Evolutionary conservation across 2,329 filamentous ascomycete genomes (phyloP).

Genomic region (Tolypocladium endophyticum): DNA sequence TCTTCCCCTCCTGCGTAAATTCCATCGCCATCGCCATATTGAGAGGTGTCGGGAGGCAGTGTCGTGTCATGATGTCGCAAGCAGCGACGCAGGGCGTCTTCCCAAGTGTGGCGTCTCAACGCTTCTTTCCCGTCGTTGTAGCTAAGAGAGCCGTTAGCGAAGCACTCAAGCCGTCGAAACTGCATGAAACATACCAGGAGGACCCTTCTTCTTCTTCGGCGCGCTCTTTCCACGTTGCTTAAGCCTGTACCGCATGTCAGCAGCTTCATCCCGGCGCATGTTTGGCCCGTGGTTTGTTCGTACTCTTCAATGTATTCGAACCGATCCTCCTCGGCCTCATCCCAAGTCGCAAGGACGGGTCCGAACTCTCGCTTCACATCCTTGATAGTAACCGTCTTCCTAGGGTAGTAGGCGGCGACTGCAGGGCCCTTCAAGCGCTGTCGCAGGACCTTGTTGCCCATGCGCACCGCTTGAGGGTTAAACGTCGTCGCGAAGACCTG

Average conservation of each 20-base stretch:
- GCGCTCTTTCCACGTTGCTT: constrained; percentile 77
- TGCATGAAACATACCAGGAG: constrained; percentile 20
- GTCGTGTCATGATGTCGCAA: neutral
- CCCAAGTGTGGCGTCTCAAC: constrained; percentile 9
- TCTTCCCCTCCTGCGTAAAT: neutral
- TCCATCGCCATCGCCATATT: neutral
- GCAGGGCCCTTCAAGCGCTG: constrained; percentile 78
- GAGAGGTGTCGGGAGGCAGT: neutral
- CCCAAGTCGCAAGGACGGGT: constrained; percentile 55
- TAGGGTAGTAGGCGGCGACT: constrained; percentile 81
- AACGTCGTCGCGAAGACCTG: constrained; percentile 83
- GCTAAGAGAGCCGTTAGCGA: constrained; percentile 9
- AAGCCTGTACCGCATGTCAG: constrained; percentile 38
- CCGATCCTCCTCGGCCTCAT: constrained; percentile 72
- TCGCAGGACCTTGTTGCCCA: constrained; percentile 86
- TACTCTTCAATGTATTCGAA: constrained; percentile 63
- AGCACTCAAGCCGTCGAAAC: neutral
- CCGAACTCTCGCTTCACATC: constrained; percentile 63
- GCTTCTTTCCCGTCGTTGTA: constrained; percentile 17
- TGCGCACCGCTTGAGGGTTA: constrained; percentile 73
- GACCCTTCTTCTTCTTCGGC: constrained; percentile 74
- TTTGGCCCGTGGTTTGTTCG: constrained; percentile 12
- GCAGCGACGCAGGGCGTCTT: neutral
- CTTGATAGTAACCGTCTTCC: constrained; percentile 57
- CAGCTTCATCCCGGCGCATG: neutral